Base-by-base conservation (phyloP, 2,329 filamentous ascomycete genomes). In the Xylariales sp. region DNA sequence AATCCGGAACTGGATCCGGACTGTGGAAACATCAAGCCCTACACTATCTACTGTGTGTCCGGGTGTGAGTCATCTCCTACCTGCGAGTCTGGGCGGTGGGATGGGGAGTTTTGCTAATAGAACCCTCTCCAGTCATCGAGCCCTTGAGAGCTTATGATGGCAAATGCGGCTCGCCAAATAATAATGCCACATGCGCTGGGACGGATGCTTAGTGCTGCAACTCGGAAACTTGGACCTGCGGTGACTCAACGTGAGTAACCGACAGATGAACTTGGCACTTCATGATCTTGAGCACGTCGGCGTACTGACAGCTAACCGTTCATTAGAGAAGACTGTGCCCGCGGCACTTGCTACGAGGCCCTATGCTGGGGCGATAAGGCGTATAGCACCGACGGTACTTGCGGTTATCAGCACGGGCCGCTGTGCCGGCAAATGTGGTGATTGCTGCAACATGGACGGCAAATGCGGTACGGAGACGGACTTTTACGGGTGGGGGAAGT, bases 241-340 rank as follows among this genome's bases (percentile, higher is more conserved):
- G 55, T 5, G 30, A 48, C 10, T 58, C 55, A 9, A 32, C 12
- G 55, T 46, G 41, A 34, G 55, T 58, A 32, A 3, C 5, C 32
- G 48, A 9, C 48, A 6, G 10, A 32, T 50, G 12, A 16, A 50
- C 23, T 32, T 10, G 16, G 48, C 23, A 32, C 55, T 58, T 45
- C 39, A 2, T 12, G 41, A 2, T 23, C 23, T 23, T 23, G 23
- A 23, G 23, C 23, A 23, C 23, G 23, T 23, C 23, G 23, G 23
- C 41, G 16, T 48, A 34, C 55, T 58, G 41, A 58, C 28, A 34
- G n/a, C 9, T 28, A 18, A 18, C 23, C 28, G 3, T 32, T 45
- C 3, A 48, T 34, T 12, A 58, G 55, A 58, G 55, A 14, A 46
- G 55, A 58, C 55, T 58, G 55, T 48, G 55, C 55, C 41, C 55